These are phyloP conservation scores for Podospora pseudoanserina DNA, from an alignment of 495 filamentous ascomycete genomes.

Conservation along the genomic window DNA sequence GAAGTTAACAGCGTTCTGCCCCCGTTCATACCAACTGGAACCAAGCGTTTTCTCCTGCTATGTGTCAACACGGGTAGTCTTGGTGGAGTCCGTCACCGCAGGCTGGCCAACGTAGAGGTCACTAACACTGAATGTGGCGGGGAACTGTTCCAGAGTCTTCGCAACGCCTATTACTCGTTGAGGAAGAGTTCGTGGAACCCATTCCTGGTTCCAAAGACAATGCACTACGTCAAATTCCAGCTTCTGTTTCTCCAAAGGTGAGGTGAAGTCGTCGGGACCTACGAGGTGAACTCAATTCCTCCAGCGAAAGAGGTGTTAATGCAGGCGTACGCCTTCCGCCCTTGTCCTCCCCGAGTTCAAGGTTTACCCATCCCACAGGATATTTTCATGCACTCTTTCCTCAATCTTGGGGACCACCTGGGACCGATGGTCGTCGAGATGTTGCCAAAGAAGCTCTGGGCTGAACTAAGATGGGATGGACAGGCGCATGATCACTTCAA, in stretches of 20 bases:
- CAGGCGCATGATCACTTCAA: not conserved
- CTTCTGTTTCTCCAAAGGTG: constrained; percentile 16
- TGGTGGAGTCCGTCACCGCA: not conserved
- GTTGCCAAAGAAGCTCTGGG: constrained; percentile 16
- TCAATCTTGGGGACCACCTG: constrained; percentile 11
- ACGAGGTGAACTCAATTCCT: constrained; percentile 13
- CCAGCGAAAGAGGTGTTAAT: constrained; percentile 9
- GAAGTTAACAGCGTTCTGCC: not conserved
- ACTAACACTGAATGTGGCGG: constrained; percentile 13
- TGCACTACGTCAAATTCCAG: constrained; percentile 18
- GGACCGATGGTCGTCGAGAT: constrained; percentile 15
- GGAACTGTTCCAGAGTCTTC: constrained; percentile 13
- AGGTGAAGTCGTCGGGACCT: constrained; percentile 9
- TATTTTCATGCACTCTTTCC: constrained; percentile 18
- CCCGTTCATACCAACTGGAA: constrained; percentile 13
- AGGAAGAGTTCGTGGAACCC: not conserved
- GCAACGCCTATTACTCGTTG: constrained; percentile 4
- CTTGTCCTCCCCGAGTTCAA: constrained; percentile 11
- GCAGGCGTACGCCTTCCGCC: constrained; percentile 14
- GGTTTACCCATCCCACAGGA: constrained; percentile 12
- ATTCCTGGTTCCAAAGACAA: constrained; percentile 14
- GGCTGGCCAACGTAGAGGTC: constrained; percentile 18
- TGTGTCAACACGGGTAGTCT: constrained; percentile 11
- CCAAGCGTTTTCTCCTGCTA: constrained; percentile 16
- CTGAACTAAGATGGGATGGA: constrained; percentile 4